Evolutionary conservation across 345 rosid species (phyloP).

Genomic region (Linum usitatissimum): DNA sequence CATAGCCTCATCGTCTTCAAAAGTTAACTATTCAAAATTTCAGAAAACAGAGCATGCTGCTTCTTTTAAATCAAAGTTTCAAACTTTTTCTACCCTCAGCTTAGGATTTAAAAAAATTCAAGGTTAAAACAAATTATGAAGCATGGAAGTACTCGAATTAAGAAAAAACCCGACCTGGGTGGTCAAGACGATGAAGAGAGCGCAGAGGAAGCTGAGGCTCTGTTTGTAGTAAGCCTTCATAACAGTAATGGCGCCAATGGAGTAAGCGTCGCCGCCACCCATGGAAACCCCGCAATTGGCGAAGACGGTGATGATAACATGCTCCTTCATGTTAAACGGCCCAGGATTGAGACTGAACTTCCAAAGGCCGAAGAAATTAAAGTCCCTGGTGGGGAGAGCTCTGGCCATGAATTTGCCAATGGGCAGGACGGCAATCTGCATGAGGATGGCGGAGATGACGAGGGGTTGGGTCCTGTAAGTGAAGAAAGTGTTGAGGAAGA

Average conservation of each 20-base stretch:
- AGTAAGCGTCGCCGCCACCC: conserved; percentile 98
- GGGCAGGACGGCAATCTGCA: conserved; percentile 94
- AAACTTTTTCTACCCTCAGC: no score
- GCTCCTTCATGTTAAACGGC: conserved; percentile 94
- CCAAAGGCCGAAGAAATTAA: conserved; percentile 33
- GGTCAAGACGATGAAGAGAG: conserved; percentile 69
- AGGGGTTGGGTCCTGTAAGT: conserved; percentile 98
- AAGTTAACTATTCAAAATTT: no score
- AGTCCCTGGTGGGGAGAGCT: conserved; percentile 42
- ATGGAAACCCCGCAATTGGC: conserved; percentile 85
- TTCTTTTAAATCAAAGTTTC: no score
- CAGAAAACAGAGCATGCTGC: no score
- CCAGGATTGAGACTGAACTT: conserved; percentile 76
- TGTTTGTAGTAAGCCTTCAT: conserved; percentile 96
- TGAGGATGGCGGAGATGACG: conserved; percentile 81
- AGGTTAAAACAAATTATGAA: no score
- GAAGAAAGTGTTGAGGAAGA: conserved; percentile 98
- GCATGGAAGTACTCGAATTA: background rate
- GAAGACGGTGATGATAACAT: conserved; percentile 85
- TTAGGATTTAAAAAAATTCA: no score
- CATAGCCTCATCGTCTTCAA: no score
- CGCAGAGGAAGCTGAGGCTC: conserved; percentile 61
- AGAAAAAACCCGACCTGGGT: conserved; percentile 45
- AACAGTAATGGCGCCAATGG: conserved; percentile 92
- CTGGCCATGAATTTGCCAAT: conserved; percentile 86